A percentile compares a stretch with the other conserved stretches of the same genome.
Evolutionary conservation across 2,329 filamentous ascomycete genomes (phyloP).

Genomic region (Pyrenophora tritici-repentis): DNA sequence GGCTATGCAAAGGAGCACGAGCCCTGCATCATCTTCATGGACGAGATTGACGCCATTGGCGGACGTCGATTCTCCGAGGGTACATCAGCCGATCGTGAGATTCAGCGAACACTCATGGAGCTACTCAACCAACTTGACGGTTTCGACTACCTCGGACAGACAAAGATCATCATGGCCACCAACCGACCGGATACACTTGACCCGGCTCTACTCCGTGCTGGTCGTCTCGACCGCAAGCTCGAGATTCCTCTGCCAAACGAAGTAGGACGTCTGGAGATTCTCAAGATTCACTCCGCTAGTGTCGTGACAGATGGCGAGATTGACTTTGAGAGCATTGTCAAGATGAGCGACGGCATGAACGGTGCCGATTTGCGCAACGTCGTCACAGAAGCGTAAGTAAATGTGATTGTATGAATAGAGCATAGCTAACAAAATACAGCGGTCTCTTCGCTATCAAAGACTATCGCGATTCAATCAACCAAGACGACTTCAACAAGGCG

Average conservation of each 20-base stretch:
- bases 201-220: constrained; percentile 87
- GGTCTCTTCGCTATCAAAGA: constrained; percentile 98
- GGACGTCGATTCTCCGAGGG: constrained; percentile 96
- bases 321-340: constrained; percentile 98
- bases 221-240: constrained; percentile 94
- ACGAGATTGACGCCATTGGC: constrained; percentile 99
- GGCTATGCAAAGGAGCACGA: constrained; percentile 99
- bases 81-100: constrained; percentile 95
- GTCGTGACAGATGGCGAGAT: constrained; percentile 93
- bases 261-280: constrained; percentile 91
- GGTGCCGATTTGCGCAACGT: constrained; percentile 97
- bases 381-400: constrained; percentile 92
- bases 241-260: constrained; percentile 98
- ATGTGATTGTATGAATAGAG: not conserved
- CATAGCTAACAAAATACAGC: constrained; percentile 56
- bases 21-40: constrained; percentile 99
- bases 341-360: constrained; percentile 99
- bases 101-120: constrained; percentile 98
- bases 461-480: constrained; percentile 92
- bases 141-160: constrained; percentile 99
- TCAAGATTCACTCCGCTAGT: constrained; percentile 92
- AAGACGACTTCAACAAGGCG: constrained; percentile 99
- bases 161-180: constrained; percentile 99
- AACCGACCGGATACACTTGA: constrained; percentile 97
- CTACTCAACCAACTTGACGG: constrained; percentile 97